phyloP scores from a whole-genome alignment of 768 basidiomycete genomes.

The Lepiota brunneoincarnata region DNA sequence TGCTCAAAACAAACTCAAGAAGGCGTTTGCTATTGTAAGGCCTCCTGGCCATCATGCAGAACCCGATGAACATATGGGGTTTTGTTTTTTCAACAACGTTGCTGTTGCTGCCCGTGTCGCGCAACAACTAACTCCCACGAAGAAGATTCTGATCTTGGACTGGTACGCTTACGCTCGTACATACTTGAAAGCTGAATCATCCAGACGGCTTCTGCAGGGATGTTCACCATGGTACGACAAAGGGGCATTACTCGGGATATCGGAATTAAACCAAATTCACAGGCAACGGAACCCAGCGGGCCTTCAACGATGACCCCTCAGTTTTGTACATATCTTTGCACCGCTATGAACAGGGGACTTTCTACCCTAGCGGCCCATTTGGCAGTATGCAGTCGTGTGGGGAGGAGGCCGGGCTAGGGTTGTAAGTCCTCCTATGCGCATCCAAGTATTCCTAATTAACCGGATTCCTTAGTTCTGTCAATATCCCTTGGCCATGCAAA shows the following conservation, averaged over 20 bases:
- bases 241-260: neutral
- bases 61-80: slow-evolving; percentile 97
- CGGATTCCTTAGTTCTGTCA: slow-evolving; percentile 68
- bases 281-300: slow-evolving; percentile 98
- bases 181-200: neutral
- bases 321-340: slow-evolving; percentile 95
- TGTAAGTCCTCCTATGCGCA: slow-evolving; percentile 50
- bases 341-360: slow-evolving; percentile 87
- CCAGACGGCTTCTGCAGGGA: slow-evolving; percentile 55
- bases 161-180: slow-evolving; percentile 57
- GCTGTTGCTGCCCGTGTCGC: slow-evolving; percentile 87
- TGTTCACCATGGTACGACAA: slow-evolving; percentile 79
- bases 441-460: neutral
- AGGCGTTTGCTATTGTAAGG: slow-evolving; percentile 91
- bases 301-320: slow-evolving; percentile 89
- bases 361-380: slow-evolving; percentile 92
- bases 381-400: slow-evolving; percentile 87
- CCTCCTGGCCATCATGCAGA: slow-evolving; percentile 99
- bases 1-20: slow-evolving; percentile 74
- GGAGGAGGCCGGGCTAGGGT: slow-evolving; percentile 79
- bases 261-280: slow-evolving; percentile 12
- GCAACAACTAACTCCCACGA: slow-evolving; percentile 64
- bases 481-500: slow-evolving; percentile 87
- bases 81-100: slow-evolving; percentile 99
- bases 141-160: slow-evolving; percentile 88